Conservation (phyloP, 345 rosid genomes). For the Dipteronia dyeriana region DNA sequence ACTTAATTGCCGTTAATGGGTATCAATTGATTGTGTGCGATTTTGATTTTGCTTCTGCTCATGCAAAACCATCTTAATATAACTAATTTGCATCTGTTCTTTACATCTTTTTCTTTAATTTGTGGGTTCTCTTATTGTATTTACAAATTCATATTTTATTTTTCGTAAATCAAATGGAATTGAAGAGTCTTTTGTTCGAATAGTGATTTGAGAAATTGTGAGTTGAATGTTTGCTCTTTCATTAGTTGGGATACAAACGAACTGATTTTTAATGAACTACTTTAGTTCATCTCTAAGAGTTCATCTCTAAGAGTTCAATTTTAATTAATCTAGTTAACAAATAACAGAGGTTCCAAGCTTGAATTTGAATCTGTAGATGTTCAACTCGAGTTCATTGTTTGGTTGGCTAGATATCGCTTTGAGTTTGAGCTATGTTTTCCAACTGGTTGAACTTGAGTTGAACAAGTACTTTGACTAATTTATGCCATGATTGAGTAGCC, state of each 20-base stretch:
- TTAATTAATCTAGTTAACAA: not conserved
- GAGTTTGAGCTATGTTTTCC: not conserved
- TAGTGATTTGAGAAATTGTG: not conserved
- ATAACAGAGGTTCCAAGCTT: not conserved
- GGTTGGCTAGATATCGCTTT: not conserved
- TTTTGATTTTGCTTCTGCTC: not conserved
- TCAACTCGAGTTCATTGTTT: not conserved
- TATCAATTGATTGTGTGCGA: not conserved
- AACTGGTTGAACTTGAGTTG: not conserved
- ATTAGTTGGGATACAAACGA: not conserved
- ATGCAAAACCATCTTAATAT: not conserved
- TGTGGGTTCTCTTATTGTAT: not conserved
- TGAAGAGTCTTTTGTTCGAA: not conserved
- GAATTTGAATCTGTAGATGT: not conserved
- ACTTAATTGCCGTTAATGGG: not conserved
- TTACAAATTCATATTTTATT: not conserved
- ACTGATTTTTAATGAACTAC: not conserved
- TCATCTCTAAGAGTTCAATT: not conserved
- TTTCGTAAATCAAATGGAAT: not conserved
- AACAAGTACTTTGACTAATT: not conserved
- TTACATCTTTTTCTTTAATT: not conserved
- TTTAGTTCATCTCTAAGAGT: not conserved
- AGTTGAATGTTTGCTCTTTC: not conserved
- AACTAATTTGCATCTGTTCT: not conserved
- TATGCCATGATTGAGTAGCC: not conserved